Conservation (phyloP, 352 stramenopile genomes). For the Globisporangium uncinulatum region DNA sequence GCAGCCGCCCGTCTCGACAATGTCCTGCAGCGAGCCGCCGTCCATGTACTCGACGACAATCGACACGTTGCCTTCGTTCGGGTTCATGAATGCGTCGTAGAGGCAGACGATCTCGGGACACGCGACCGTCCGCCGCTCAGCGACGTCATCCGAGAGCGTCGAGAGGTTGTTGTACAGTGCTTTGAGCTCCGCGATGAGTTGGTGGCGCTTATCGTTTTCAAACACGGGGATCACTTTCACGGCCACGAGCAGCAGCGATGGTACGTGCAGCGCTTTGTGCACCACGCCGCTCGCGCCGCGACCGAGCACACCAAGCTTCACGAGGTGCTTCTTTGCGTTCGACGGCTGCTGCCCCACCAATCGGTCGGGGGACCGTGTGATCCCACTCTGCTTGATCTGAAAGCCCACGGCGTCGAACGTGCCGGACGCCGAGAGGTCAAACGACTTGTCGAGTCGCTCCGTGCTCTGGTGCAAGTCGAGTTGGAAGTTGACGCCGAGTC, state of each 20-base stretch:
- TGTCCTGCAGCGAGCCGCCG: conserved; percentile 90
- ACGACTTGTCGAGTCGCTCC: conserved; percentile 65
- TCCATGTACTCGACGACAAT: conserved; percentile 97
- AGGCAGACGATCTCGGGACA: conserved; percentile 88
- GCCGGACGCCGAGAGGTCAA: conserved; percentile 72
- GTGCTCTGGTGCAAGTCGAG: conserved; percentile 61
- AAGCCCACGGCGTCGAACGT: conserved; percentile 80
- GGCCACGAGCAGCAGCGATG: conserved; percentile 83
- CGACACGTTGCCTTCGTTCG: conserved; percentile 85
- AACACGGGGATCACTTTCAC: conserved; percentile 90
- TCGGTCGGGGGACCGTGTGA: conserved; percentile 59
- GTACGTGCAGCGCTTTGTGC: conserved; percentile 87
- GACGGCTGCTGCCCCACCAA: conserved; percentile 28
- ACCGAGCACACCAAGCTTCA: conserved; percentile 77
- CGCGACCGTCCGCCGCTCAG: conserved; percentile 36
- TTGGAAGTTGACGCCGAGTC: conserved; percentile 62
- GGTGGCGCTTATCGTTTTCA: conserved; percentile 84
- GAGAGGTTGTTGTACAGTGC: conserved; percentile 85
- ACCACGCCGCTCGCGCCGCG: conserved; percentile 86
- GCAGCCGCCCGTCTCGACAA: conserved; percentile 86
- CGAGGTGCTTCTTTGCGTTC: conserved; percentile 75
- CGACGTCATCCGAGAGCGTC: conserved; percentile 50
- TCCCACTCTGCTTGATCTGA: conserved; percentile 79
- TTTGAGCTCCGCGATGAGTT: conserved; percentile 84
- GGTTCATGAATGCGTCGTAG: conserved; percentile 93